phyloP scores from a whole-genome alignment of 1,284 basidiomycete genomes.

The Naganishia liquefaciens region DNA sequence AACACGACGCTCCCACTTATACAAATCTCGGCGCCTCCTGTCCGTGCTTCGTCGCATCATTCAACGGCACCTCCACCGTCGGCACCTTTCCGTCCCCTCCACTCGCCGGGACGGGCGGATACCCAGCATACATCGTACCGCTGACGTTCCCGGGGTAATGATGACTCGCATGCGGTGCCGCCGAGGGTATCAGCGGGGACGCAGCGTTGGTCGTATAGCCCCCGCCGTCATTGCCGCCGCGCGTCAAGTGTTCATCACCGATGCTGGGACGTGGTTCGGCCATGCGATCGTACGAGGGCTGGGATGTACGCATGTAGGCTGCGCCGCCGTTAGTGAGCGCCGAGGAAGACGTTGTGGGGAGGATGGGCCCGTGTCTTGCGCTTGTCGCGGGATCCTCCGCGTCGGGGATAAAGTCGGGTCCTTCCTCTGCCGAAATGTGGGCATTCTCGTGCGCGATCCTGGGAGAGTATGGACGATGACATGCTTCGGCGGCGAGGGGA shows the following conservation, averaged over 20 bases:
- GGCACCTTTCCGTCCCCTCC: neutral
- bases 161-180: constrained; percentile 20
- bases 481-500: neutral
- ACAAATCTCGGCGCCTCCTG: constrained; percentile 12
- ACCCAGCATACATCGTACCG: neutral
- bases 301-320: constrained; percentile 16
- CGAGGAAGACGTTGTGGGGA: constrained; percentile 13
- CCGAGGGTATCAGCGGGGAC: constrained; percentile 16
- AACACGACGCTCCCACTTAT: neutral
- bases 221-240: neutral
- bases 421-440: constrained; percentile 19
- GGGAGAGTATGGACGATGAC: constrained; percentile 20
- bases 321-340: constrained; percentile 6
- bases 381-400: neutral
- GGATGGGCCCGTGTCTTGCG: constrained; percentile 1
- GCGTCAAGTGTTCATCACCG: constrained; percentile 1
- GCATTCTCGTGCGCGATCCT: constrained; percentile 20
- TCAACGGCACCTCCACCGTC: constrained; percentile 1
- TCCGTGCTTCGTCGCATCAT: neutral
- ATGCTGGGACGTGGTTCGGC: constrained; percentile 19
- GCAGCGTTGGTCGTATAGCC: constrained; percentile 3
- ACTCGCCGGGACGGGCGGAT: constrained; percentile 5
- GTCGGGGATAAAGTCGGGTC: constrained; percentile 5
- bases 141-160: neutral
- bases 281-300: neutral